phyloP scores from a whole-genome alignment of 2,329 filamentous ascomycete genomes.

The Coleophoma eucalyptorum region DNA sequence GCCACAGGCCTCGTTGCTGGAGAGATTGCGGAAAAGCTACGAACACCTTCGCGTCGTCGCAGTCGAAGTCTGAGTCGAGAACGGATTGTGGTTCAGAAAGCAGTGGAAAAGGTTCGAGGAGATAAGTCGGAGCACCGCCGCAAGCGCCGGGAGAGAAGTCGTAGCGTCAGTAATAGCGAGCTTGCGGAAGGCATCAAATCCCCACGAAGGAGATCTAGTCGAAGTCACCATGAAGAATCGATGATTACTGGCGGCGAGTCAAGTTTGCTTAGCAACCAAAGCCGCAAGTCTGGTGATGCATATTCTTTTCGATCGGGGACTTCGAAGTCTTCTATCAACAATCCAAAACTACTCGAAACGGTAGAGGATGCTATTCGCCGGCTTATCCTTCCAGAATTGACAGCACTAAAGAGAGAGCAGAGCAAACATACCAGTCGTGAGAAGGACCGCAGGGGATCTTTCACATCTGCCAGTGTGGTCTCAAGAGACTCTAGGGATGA shows the following conservation, averaged over 20 bases:
- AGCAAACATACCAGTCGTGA: constrained; percentile 70
- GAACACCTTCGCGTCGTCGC: constrained; percentile 52
- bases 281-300: constrained; percentile 50
- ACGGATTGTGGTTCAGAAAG: constrained; percentile 59
- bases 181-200: constrained; percentile 38
- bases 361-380: constrained; percentile 73
- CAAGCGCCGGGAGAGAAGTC: constrained; percentile 39
- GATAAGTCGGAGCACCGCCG: constrained; percentile 41
- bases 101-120: constrained; percentile 61
- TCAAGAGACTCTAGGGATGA: constrained; percentile 46
- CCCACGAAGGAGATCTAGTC: constrained; percentile 42
- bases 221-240: constrained; percentile 46
- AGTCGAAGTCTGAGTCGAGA: constrained; percentile 65
- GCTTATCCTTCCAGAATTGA: constrained; percentile 80
- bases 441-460: constrained; percentile 56
- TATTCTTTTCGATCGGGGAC: constrained; percentile 56
- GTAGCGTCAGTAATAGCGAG: constrained; percentile 41
- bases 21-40: constrained; percentile 42
- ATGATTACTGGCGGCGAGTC: constrained; percentile 46
- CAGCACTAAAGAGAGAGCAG: constrained; percentile 85
- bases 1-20: constrained; percentile 35
- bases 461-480: constrained; percentile 50
- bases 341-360: constrained; percentile 66
- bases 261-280: constrained; percentile 54
- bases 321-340: constrained; percentile 63